Conservation (phyloP, 305 asterid genomes). For the Fraxinus velutina region DNA sequence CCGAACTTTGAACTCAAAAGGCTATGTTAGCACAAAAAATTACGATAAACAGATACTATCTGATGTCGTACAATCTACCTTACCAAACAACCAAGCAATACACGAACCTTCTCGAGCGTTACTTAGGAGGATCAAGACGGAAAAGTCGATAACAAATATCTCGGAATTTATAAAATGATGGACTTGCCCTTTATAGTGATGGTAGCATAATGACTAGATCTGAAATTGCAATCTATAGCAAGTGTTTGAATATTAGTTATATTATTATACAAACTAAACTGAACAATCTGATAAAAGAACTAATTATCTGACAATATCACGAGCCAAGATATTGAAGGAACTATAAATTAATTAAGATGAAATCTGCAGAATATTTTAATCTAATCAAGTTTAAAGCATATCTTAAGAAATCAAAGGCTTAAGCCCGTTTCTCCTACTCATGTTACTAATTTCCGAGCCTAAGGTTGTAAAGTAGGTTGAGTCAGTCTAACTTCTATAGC, state of each 20-base stretch:
- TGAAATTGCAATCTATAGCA: background rate
- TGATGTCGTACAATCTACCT: background rate
- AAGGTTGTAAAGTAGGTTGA: background rate
- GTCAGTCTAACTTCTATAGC: background rate
- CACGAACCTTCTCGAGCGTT: background rate
- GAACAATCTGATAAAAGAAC: background rate
- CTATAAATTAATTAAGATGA: constrained; percentile 13
- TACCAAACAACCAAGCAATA: background rate
- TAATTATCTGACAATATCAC: constrained; percentile 28
- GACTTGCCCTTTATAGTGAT: background rate
- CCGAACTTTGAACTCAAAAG: background rate
- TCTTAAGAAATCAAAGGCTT: constrained; percentile 12
- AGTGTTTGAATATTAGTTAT: background rate
- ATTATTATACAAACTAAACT: background rate
- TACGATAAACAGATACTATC: background rate
- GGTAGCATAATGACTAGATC: background rate
- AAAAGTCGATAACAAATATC: background rate
- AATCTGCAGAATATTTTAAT: constrained; percentile 15
- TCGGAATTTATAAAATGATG: background rate
- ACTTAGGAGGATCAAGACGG: background rate
- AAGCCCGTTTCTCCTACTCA: constrained; percentile 11
- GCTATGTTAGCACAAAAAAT: background rate
- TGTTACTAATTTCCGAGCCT: background rate
- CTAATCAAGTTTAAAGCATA: background rate
- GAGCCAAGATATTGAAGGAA: constrained; percentile 21